Percentiles rank a stretch among this genome's conserved stretches.
These are phyloP conservation scores for Aspergillus sclerotioniger DNA, from an alignment of 495 filamentous ascomycete genomes.

Conservation along the genomic window DNA sequence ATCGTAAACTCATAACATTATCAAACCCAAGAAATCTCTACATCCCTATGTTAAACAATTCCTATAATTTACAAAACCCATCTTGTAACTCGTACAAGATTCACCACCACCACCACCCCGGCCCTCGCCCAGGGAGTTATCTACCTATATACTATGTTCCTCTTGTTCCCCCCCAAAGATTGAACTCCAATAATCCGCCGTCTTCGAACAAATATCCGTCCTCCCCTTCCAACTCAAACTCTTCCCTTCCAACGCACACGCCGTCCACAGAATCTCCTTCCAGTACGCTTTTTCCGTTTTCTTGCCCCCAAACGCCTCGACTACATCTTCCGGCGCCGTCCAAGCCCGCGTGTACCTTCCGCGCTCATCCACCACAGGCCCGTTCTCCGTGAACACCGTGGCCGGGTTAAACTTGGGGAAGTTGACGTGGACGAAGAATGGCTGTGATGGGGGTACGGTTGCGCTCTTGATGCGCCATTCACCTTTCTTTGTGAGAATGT, in stretches of 20 bases:
- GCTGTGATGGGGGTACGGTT: slow-evolving; percentile 18
- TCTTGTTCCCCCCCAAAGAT: slow-evolving; percentile 16
- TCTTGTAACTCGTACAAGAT: no score
- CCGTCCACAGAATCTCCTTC: slow-evolving; percentile 46
- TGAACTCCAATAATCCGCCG: slow-evolving; percentile 29
- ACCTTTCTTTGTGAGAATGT: slow-evolving; percentile 24
- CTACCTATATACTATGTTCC: not conserved
- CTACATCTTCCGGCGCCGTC: slow-evolving; percentile 39
- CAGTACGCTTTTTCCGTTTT: slow-evolving; percentile 52
- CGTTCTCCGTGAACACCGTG: slow-evolving; percentile 33
- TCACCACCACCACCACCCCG: no score
- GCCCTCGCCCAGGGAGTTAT: no score
- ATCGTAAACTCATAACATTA: no score
- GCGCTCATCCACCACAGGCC: slow-evolving; percentile 30
- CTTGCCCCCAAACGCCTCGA: slow-evolving; percentile 36
- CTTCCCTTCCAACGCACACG: slow-evolving; percentile 44
- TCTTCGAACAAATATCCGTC: slow-evolving; percentile 29
- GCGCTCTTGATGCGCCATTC: slow-evolving; percentile 24
- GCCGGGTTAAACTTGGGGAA: slow-evolving; percentile 52
- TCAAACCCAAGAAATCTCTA: no score
- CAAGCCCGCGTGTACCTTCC: slow-evolving; percentile 41
- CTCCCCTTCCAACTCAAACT: slow-evolving; percentile 33
- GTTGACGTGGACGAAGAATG: slow-evolving; percentile 51
- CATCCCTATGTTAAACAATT: no score
- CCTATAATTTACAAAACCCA: no score